Evolutionary conservation across 2,329 filamentous ascomycete species (phyloP).

Genomic region (Fusarium sp.): DNA sequence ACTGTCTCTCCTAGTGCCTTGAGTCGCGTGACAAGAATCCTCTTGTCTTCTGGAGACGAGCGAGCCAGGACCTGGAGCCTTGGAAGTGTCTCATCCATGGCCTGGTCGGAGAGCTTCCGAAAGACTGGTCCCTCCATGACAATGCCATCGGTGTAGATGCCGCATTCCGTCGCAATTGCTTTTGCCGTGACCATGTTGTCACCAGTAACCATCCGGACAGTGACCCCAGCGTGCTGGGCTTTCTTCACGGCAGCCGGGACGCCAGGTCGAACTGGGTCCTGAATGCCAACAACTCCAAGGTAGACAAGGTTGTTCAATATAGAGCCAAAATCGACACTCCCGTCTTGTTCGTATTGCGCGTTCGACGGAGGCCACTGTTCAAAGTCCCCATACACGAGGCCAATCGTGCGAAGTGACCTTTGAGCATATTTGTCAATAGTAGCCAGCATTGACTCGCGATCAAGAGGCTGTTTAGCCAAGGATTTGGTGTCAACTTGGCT

Average conservation of each 20-base stretch:
- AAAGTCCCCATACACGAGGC: neutral
- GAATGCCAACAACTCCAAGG: neutral
- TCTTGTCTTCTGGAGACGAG: conserved; percentile 1
- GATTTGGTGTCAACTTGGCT: neutral
- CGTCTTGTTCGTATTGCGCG: neutral
- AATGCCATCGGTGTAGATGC: neutral
- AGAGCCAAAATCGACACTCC: neutral
- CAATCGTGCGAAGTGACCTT: neutral
- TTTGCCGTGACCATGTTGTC: neutral
- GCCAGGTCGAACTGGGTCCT: conserved; percentile 3
- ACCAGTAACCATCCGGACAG: conserved; percentile 2
- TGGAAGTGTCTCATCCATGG: neutral
- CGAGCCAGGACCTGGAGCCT: neutral
- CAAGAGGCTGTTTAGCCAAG: neutral
- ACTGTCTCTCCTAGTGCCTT: neutral
- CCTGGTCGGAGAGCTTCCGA: neutral
- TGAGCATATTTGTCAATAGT: neutral
- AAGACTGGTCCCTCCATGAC: conserved; percentile 2
- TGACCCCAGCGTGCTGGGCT: neutral
- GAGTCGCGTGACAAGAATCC: neutral
- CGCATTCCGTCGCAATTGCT: neutral
- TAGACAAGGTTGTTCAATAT: neutral
- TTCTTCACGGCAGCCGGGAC: neutral
- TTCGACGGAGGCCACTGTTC: neutral
- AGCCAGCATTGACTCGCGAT: neutral